These are phyloP conservation scores for Neotropicomus parvogracilis DNA, from an alignment of 1,284 basidiomycete species.

Conservation along the genomic window DNA sequence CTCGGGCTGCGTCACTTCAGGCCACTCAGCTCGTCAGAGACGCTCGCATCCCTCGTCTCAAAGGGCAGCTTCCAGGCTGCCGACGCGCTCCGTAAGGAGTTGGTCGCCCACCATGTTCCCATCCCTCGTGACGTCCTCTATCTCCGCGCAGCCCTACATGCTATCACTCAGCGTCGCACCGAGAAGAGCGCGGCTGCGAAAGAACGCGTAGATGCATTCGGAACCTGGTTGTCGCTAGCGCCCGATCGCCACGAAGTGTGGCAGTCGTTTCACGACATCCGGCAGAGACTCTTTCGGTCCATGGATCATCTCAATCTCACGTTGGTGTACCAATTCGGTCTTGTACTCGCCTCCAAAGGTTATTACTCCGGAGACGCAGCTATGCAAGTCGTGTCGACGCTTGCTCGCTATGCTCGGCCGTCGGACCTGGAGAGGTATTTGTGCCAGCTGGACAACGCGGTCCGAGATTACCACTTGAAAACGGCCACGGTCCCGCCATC, in stretches of 20 bases:
- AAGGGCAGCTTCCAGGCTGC: constrained; percentile 22
- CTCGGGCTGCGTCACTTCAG: constrained; percentile 7
- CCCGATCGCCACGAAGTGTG: constrained; percentile 21
- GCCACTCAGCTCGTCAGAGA: constrained; percentile 26
- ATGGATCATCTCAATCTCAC: constrained; percentile 30
- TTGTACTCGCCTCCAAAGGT: constrained; percentile 29
- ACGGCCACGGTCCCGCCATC: constrained; percentile 1
- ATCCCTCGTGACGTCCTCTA: constrained; percentile 25
- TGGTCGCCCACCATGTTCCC: constrained; percentile 20
- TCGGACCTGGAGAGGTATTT: constrained; percentile 24
- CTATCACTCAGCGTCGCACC: constrained; percentile 13
- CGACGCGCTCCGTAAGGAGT: constrained; percentile 28
- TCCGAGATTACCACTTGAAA: constrained; percentile 10
- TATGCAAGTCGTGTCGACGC: constrained; percentile 22
- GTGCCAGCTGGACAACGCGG: constrained; percentile 15
- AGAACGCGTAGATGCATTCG: constrained; percentile 20
- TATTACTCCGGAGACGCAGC: constrained; percentile 18
- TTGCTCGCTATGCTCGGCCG: constrained; percentile 25
- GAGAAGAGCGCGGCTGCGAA: constrained; percentile 1
- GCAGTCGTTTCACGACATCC: constrained; percentile 25
- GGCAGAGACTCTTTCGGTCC: constrained; percentile 23
- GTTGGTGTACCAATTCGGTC: constrained; percentile 27
- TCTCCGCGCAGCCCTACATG: constrained; percentile 28
- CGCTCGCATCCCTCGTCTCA: constrained; percentile 23
- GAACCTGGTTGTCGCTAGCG: constrained; percentile 28